Base-by-base conservation (phyloP, 2,329 filamentous ascomycete species). In the Corynespora cassiicola region DNA sequence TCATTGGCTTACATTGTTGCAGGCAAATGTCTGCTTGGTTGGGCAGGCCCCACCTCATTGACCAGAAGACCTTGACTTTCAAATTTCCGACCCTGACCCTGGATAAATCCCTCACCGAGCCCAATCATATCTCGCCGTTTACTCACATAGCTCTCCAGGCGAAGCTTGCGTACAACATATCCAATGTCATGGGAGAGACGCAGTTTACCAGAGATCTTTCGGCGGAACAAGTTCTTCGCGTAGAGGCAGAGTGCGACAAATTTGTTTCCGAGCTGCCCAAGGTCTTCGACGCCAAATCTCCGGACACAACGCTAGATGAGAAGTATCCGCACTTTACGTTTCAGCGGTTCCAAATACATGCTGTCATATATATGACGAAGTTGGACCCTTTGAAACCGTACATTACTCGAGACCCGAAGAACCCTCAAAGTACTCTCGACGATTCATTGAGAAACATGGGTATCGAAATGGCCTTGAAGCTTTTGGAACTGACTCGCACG, bases 281-380 rank as follows among this genome's bases (percentile, higher is more conserved):
- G 0, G 58, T 71, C 0, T 75, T 74, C 36, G 53, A 60, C 9
- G 40, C 75, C 4, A 47, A 60, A 2, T 47, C 70, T 15, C 66
- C 75, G 0, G 74, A 79, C 42, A 69, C 53, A 1, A 64, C 63
- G 1, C 59, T 70, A 26, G 76, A 80, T 39, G 45, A 52, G 4
- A 46, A 58, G 4, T 61, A 72, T 39, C 64, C 66, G 0, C 77
- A 75, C 56, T 68, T 77, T 12, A 56, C 69, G 2, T 61, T 75
- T 20, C 76, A 80, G 33, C 71, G 77, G 6, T 63, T 66, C 29
- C 70, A 75, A 38, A 47, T 79, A 3, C 71, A 75, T 31, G 71
- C 66, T 11, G 70, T 74, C 42, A 64, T 69, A 7, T 71, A 73
- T 31, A 69, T 75, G 37, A 73, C 74, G 42, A 68, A 73, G 36